Conservation (phyloP, 2,329 filamentous ascomycete genomes). For the Neopestalotiopsis sp. region DNA sequence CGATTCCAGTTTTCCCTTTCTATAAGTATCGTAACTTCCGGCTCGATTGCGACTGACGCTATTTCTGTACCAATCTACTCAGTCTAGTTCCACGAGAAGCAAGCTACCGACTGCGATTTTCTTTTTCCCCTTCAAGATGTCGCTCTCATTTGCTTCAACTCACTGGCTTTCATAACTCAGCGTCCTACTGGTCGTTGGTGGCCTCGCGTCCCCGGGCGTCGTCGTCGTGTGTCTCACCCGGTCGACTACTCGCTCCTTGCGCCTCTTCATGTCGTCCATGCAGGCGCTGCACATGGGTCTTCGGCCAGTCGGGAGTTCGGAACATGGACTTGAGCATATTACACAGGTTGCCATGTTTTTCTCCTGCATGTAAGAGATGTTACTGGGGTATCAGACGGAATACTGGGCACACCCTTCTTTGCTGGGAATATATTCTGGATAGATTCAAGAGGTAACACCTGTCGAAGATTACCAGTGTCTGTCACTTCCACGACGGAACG, state of each 20-base stretch:
- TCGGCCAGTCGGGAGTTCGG: background rate
- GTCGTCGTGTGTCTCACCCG: background rate
- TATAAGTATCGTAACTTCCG: conserved; percentile 14
- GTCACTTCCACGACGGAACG: background rate
- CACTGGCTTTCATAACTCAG: conserved; percentile 14
- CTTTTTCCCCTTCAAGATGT: too few species aligned
- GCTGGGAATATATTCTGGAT: background rate
- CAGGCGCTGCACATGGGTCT: conserved; percentile 3
- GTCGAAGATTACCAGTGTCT: background rate
- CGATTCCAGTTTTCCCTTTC: conserved; percentile 11
- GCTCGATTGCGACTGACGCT: background rate
- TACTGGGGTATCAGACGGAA: background rate
- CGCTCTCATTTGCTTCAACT: background rate
- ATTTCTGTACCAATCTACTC: background rate
- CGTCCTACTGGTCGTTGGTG: background rate
- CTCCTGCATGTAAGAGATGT: background rate
- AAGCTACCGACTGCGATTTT: too few species aligned
- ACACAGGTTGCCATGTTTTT: background rate
- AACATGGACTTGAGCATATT: background rate
- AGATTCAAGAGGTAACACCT: background rate
- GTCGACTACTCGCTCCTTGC: conserved; percentile 14
- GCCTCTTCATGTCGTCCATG: conserved; percentile 1
- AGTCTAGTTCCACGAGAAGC: too few species aligned
- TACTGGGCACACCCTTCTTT: background rate
- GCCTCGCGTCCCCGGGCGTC: background rate